Percentiles rank a stretch among this genome's conserved stretches.
Evolutionary conservation across 345 rosid genomes (phyloP).

Genomic region (Ailanthus altissimus): DNA sequence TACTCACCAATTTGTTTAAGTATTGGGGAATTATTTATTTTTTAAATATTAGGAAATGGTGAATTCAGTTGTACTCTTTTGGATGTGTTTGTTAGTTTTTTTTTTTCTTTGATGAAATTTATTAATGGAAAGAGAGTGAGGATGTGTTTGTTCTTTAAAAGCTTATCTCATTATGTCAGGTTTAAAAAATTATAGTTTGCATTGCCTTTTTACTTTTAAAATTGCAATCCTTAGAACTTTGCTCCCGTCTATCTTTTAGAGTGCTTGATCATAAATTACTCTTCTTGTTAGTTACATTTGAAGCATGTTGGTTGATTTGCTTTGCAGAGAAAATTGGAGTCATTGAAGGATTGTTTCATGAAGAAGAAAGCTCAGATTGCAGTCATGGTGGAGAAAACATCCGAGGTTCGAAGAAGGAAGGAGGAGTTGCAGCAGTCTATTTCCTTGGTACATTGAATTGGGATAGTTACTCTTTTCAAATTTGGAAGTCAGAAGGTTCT

Average conservation of each 20-base stretch:
- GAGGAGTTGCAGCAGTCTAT: slow-evolving; percentile 55
- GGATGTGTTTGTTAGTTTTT: too few species aligned
- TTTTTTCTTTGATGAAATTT: too few species aligned
- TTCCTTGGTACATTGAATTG: slow-evolving; percentile 55
- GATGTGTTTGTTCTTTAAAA: neutral
- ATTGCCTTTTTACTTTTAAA: neutral
- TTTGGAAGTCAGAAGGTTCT: slow-evolving; percentile 1
- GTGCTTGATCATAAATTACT: slow-evolving; percentile 4
- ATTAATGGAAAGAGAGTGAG: neutral
- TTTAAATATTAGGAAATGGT: neutral
- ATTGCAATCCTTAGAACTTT: neutral
- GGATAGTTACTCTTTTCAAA: slow-evolving; percentile 13
- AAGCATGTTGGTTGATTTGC: slow-evolving; percentile 18
- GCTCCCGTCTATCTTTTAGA: neutral
- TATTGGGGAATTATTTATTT: neutral
- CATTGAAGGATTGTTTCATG: slow-evolving; percentile 45
- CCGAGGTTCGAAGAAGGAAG: slow-evolving; percentile 69
- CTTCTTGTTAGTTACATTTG: slow-evolving; percentile 2
- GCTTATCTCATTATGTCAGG: neutral
- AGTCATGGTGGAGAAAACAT: slow-evolving; percentile 62
- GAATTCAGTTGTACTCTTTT: neutral
- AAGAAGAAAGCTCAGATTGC: slow-evolving; percentile 79
- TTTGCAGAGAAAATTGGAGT: slow-evolving; percentile 58
- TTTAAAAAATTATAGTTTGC: slow-evolving; percentile 1
- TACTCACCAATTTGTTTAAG: neutral